These are phyloP conservation scores for Casuarina cunninghamiana DNA, from an alignment of 306 rosid species.

Conservation along the genomic window DNA sequence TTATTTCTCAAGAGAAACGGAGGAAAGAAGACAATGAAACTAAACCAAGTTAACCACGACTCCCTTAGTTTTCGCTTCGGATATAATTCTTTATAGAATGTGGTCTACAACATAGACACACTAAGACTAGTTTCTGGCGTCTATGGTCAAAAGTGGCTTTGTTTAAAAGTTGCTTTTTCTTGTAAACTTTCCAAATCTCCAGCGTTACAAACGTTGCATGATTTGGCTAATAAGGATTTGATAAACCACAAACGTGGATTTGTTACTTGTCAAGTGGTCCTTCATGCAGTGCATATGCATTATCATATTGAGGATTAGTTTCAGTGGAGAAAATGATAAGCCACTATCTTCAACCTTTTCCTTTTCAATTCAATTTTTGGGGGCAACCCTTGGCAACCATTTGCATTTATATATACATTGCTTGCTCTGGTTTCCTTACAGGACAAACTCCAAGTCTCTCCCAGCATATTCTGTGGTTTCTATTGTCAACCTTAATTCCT, in stretches of 20 bases:
- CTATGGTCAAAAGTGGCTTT: neutral
- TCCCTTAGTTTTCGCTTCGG: neutral
- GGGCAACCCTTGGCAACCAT: conserved; percentile 26
- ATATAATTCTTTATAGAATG: neutral
- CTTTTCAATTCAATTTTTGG: conserved; percentile 2
- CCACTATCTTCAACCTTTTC: conserved; percentile 31
- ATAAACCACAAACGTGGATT: conserved; percentile 32
- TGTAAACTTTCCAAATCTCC: neutral
- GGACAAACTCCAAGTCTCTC: conserved; percentile 34
- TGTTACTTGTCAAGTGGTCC: conserved; percentile 34
- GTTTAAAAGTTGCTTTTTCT: neutral
- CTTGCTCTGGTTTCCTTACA: conserved; percentile 21
- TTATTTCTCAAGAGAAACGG: too few relatives aligned
- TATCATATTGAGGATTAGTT: conserved; percentile 4
- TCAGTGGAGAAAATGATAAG: conserved; percentile 27
- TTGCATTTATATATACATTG: conserved; percentile 20
- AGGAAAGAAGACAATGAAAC: too few relatives aligned
- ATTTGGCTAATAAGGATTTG: conserved; percentile 29
- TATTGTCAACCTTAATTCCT: conserved; percentile 7
- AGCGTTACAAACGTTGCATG: neutral
- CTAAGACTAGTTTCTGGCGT: neutral
- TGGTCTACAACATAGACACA: neutral
- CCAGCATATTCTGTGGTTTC: conserved; percentile 14
- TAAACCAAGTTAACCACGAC: neutral
- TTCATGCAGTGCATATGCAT: conserved; percentile 22